Percentiles rank a stretch among this genome's conserved stretches.
Conservation (phyloP, 208 protist species). For the Crithidia bombi region DNA sequence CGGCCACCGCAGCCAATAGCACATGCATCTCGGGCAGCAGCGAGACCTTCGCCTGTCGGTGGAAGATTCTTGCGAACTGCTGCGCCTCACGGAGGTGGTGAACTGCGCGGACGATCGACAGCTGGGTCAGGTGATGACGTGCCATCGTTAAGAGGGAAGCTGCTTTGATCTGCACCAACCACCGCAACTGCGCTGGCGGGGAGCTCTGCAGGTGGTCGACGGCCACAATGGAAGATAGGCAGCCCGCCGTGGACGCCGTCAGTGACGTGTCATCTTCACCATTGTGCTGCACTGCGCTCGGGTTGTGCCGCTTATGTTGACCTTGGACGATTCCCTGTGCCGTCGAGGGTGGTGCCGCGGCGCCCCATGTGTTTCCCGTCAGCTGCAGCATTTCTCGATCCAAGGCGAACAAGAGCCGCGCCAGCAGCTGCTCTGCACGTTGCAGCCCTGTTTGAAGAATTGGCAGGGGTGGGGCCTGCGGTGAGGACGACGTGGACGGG, state of each 20-base stretch:
- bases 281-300: neutral
- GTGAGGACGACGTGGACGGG: neutral
- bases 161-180: constrained; percentile 60
- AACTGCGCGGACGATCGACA: constrained; percentile 36
- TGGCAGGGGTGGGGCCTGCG: constrained; percentile 10
- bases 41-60: constrained; percentile 37
- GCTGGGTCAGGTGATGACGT: constrained; percentile 42
- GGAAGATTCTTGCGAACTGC: constrained; percentile 54
- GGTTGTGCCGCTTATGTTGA: neutral
- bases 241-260: neutral
- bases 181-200: constrained; percentile 42
- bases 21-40: constrained; percentile 52
- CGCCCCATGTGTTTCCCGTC: constrained; percentile 25
- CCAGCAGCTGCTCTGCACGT: constrained; percentile 30
- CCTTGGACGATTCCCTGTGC: no score
- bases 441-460: constrained; percentile 23
- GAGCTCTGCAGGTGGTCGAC: constrained; percentile 24
- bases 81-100: constrained; percentile 42
- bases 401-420: constrained; percentile 28
- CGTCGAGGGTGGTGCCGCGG: neutral
- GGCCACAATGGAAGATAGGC: neutral
- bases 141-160: constrained; percentile 50
- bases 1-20: constrained; percentile 44
- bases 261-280: neutral
- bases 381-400: constrained; percentile 36